Conservation (phyloP, 2,329 filamentous ascomycete species). For the Colletotrichum paranaense region DNA sequence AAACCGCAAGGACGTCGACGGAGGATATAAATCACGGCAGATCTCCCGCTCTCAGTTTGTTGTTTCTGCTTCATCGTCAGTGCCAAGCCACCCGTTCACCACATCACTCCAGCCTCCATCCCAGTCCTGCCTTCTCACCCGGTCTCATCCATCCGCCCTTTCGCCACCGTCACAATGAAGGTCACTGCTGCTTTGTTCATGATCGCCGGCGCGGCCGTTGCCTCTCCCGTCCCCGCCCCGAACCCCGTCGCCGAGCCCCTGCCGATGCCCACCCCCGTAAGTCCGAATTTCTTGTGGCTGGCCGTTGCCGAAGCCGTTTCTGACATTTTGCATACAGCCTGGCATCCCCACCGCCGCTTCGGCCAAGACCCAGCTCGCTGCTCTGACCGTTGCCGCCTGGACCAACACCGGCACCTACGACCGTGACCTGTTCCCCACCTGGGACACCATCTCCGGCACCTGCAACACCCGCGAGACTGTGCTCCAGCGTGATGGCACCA, state of each 20-base stretch:
- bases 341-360: conserved; percentile 70
- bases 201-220: conserved; percentile 37
- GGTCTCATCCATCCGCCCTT: not conserved
- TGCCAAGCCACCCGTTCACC: conserved; percentile 27
- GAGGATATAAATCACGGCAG: conserved; percentile 28
- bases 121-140: conserved; percentile 7
- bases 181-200: conserved; percentile 33
- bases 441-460: conserved; percentile 71
- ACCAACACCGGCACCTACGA: conserved; percentile 69
- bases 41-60: conserved; percentile 16
- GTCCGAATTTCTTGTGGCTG: not conserved
- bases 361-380: conserved; percentile 68
- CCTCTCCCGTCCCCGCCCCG: conserved; percentile 38
- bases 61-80: conserved; percentile 9
- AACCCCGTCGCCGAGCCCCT: conserved; percentile 22
- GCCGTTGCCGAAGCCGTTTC: not conserved
- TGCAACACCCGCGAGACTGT: conserved; percentile 82
- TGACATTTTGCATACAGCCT: conserved; percentile 50
- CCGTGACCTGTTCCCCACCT: conserved; percentile 77
- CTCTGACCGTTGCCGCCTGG: conserved; percentile 67
- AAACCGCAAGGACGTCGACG: conserved; percentile 15
- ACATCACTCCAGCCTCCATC: conserved; percentile 4
- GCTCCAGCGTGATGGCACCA: conserved; percentile 77
- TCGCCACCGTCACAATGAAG: conserved; percentile 33
- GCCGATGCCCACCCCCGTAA: conserved; percentile 42